Evolutionary conservation across 164 flowering plant species (phyloP).

Genomic region (Nymphaea thermarum): DNA sequence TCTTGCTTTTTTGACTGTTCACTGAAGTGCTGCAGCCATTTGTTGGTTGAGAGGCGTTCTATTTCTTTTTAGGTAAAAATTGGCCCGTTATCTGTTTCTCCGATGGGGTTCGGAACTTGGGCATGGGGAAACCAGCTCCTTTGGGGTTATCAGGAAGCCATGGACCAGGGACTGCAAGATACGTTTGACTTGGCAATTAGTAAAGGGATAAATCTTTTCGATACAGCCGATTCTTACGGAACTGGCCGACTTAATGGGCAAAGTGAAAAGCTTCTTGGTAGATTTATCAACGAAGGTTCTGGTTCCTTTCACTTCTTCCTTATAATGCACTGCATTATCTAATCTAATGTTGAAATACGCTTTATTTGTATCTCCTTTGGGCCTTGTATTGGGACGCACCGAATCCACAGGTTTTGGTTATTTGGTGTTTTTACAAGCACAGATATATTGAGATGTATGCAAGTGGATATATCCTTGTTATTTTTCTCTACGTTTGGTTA

Average conservation of each 20-base stretch:
- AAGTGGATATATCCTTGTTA: too few species aligned
- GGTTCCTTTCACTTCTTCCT: not conserved
- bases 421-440: too few species aligned
- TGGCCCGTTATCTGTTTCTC: slow-evolving; percentile 79
- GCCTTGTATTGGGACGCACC: too few species aligned
- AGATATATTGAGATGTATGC: too few species aligned
- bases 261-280: slow-evolving; percentile 91
- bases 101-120: slow-evolving; percentile 98
- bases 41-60: too few species aligned
- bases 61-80: slow-evolving; percentile 46
- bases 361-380: too few species aligned
- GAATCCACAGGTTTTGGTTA: too few species aligned
- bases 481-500: too few species aligned
- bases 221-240: slow-evolving; percentile 96
- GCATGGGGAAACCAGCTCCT: slow-evolving; percentile 98
- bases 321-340: too few species aligned
- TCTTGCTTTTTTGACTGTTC: not conserved
- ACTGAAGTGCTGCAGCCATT: not conserved
- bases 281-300: slow-evolving; percentile 44
- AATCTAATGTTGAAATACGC: too few species aligned
- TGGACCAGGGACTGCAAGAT: slow-evolving; percentile 70
- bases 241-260: slow-evolving; percentile 82
- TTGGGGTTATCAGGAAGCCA: slow-evolving; percentile 82
- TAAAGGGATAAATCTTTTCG: slow-evolving; percentile 80
- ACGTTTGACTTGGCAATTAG: slow-evolving; percentile 68